Evolutionary conservation across 371 early-diverging fungal species (phyloP).

Genomic region (Capniomyces stellatus): DNA sequence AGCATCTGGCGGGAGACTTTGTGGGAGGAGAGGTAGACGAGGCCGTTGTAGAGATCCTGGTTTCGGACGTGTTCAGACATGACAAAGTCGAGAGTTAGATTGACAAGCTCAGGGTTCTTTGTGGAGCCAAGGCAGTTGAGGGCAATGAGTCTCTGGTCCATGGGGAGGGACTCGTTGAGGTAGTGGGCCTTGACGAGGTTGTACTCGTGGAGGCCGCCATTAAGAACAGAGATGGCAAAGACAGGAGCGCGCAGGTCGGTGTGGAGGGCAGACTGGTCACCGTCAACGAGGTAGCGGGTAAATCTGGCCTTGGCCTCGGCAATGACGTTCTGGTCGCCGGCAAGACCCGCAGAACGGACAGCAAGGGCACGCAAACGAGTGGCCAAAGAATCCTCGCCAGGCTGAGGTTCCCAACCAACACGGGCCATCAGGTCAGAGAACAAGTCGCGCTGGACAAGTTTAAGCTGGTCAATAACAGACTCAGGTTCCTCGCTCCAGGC

Average conservation of each 20-base stretch:
- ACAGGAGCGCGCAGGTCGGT: constrained; percentile 72
- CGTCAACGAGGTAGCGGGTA: constrained; percentile 17
- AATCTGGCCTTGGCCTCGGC: constrained; percentile 42
- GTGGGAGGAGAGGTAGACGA: neutral
- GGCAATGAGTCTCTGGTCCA: constrained; percentile 62
- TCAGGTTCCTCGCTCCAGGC: constrained; percentile 34
- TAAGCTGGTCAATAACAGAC: constrained; percentile 21
- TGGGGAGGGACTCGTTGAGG: constrained; percentile 31
- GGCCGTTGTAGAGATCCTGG: constrained; percentile 52
- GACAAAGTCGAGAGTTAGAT: constrained; percentile 32
- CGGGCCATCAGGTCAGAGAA: constrained; percentile 27
- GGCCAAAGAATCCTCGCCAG: constrained; percentile 27
- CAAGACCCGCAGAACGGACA: constrained; percentile 28
- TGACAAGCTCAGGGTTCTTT: constrained; percentile 34
- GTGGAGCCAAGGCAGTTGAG: constrained; percentile 56
- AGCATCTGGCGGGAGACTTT: constrained; percentile 35
- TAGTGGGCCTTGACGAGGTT: constrained; percentile 55
- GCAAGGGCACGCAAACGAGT: constrained; percentile 31
- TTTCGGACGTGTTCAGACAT: constrained; percentile 51
- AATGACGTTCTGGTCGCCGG: constrained; percentile 30
- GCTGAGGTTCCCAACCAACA: constrained; percentile 37
- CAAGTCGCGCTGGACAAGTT: constrained; percentile 26
- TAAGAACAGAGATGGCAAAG: constrained; percentile 47
- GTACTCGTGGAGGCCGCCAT: constrained; percentile 55
- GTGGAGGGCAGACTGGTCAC: constrained; percentile 42